phyloP scores from a whole-genome alignment of 441 rosid species.

The Lepidium campestre region DNA sequence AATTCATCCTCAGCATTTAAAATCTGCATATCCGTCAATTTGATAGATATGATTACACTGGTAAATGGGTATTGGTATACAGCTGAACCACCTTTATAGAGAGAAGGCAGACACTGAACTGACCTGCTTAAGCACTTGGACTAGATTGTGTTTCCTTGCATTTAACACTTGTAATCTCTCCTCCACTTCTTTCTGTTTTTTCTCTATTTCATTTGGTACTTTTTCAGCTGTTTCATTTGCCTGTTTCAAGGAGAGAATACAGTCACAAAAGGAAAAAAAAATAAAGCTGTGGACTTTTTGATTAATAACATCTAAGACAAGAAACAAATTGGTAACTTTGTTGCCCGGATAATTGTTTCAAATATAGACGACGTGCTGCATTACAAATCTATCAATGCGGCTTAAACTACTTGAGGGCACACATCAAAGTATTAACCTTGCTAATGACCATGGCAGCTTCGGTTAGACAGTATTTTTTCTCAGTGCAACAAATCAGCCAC shows the following conservation, averaged over 20 bases:
- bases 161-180: conserved; percentile 67
- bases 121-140: conserved; percentile 83
- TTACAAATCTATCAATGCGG: not conserved
- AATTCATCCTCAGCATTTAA: conserved; percentile 84
- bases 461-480: not conserved
- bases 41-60: not conserved
- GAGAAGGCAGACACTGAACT: not conserved
- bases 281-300: not conserved
- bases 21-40: conserved; percentile 35
- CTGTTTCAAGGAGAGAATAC: conserved; percentile 23
- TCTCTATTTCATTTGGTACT: conserved; percentile 36
- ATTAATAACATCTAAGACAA: not conserved
- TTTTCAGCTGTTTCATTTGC: conserved; percentile 27
- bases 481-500: not conserved
- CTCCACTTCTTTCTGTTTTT: conserved; percentile 55
- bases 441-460: not conserved
- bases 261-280: not conserved
- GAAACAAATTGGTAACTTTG: not conserved
- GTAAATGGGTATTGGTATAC: not conserved
- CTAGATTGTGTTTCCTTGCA: conserved; percentile 75
- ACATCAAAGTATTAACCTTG: not conserved
- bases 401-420: not conserved
- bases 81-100: not conserved
- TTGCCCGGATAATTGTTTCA: not conserved
- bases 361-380: not conserved